Evolutionary conservation across 2,329 filamentous ascomycete genomes (phyloP).

Genomic region (Aspergillus aculeatus): DNA sequence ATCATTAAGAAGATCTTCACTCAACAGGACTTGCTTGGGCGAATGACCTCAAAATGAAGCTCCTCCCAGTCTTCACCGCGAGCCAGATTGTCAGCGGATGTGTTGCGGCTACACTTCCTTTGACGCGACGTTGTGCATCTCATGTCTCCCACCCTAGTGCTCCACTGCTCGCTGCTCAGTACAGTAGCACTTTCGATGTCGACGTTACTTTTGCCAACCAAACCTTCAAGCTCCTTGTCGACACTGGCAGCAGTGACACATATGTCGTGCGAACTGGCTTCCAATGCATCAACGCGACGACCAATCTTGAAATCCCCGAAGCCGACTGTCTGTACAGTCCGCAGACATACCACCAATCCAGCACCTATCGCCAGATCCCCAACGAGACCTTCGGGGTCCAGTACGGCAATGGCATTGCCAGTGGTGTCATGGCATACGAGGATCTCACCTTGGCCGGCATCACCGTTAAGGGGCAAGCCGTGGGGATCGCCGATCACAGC

Average conservation of each 20-base stretch:
- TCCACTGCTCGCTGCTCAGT: too few relatives aligned
- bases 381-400: constrained; percentile 23
- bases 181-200: too few relatives aligned
- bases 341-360: constrained; percentile 25
- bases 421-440: constrained; percentile 25
- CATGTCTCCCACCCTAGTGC: too few relatives aligned
- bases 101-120: too few relatives aligned
- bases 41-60: too few relatives aligned
- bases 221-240: constrained; percentile 15
- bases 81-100: too few relatives aligned
- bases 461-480: constrained; percentile 39
- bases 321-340: constrained; percentile 21
- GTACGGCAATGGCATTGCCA: constrained; percentile 27
- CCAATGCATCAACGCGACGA: constrained; percentile 31
- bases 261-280: constrained; percentile 43
- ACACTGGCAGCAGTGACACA: constrained; percentile 51
- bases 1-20: too few relatives aligned
- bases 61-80: too few relatives aligned
- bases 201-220: too few relatives aligned
- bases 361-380: constrained; percentile 18
- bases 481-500: constrained; percentile 48
- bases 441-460: constrained; percentile 24
- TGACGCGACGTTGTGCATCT: too few relatives aligned
- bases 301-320: background rate
- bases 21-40: too few relatives aligned